Conservation (phyloP, 257 asterid species). For the Scutellaria galericulata region DNA sequence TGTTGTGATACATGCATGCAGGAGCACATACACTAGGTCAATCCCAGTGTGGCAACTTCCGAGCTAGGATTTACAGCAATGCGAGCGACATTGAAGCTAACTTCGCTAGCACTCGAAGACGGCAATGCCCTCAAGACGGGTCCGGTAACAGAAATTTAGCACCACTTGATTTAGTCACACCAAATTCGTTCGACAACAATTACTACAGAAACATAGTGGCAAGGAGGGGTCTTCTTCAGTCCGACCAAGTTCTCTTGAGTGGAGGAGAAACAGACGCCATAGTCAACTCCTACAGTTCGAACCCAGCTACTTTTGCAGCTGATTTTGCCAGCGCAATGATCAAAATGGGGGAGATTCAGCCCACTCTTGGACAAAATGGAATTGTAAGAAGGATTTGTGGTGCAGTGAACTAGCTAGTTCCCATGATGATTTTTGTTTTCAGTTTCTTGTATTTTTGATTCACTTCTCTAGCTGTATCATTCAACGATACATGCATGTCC, state of each 20-base stretch:
- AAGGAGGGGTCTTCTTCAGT: constrained; percentile 44
- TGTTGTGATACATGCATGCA: constrained; percentile 5
- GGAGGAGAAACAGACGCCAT: constrained; percentile 39
- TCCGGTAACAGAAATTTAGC: constrained; percentile 40
- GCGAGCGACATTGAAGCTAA: constrained; percentile 45
- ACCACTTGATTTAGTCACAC: constrained; percentile 45
- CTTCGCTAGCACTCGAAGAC: constrained; percentile 42
- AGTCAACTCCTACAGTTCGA: constrained; percentile 37
- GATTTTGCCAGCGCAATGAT: constrained; percentile 45
- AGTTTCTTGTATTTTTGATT: too few relatives aligned
- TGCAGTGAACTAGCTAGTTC: constrained; percentile 30
- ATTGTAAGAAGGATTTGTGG: constrained; percentile 41
- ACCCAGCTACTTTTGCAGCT: constrained; percentile 24
- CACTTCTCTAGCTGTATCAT: too few relatives aligned
- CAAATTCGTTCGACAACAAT: constrained; percentile 38
- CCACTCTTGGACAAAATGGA: constrained; percentile 32
- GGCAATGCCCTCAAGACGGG: constrained; percentile 42
- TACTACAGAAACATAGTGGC: constrained; percentile 41
- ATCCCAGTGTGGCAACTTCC: constrained; percentile 42
- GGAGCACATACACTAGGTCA: constrained; percentile 55
- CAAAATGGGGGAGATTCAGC: constrained; percentile 41
- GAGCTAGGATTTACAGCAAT: constrained; percentile 44
- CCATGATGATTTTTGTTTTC: too few relatives aligned
- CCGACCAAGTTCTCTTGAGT: constrained; percentile 44
- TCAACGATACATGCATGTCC: too few relatives aligned